Conservation (phyloP, 2,329 filamentous ascomycete genomes). For the Claviceps africana region DNA sequence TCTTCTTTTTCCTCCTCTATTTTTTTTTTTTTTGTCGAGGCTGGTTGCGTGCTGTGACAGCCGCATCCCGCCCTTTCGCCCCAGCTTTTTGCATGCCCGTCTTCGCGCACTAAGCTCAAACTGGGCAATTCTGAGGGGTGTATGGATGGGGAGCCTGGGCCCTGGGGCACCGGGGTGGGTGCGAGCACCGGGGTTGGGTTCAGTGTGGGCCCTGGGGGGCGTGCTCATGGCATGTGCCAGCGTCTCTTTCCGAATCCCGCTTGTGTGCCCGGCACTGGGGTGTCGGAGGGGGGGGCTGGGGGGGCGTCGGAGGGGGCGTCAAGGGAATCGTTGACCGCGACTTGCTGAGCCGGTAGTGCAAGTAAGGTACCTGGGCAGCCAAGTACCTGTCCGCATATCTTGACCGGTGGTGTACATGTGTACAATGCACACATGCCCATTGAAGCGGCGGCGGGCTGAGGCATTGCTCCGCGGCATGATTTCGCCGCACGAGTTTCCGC, state of each 20-base stretch:
- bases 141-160: not conserved
- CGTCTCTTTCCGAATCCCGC: no score
- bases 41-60: not conserved
- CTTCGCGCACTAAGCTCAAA: not conserved
- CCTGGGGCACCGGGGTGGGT: not conserved
- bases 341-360: no score
- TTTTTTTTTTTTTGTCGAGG: not conserved
- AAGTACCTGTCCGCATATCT: no score
- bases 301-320: no score
- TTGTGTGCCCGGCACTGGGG: no score
- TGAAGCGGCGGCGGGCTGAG: no score
- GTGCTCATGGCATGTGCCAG: no score
- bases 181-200: no score
- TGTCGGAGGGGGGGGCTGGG: not conserved
- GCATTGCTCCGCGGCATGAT: not conserved
- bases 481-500: not conserved
- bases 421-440: no score
- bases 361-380: no score
- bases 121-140: not conserved
- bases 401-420: no score
- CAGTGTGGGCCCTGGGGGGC: no score
- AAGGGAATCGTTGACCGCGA: not conserved
- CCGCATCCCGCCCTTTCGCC: conserved; percentile 1
- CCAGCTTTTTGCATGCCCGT: not conserved
- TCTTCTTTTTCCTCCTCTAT: not conserved